Evolutionary conservation across 495 filamentous ascomycete species (phyloP).

Genomic region (Cladorrhinum samala): DNA sequence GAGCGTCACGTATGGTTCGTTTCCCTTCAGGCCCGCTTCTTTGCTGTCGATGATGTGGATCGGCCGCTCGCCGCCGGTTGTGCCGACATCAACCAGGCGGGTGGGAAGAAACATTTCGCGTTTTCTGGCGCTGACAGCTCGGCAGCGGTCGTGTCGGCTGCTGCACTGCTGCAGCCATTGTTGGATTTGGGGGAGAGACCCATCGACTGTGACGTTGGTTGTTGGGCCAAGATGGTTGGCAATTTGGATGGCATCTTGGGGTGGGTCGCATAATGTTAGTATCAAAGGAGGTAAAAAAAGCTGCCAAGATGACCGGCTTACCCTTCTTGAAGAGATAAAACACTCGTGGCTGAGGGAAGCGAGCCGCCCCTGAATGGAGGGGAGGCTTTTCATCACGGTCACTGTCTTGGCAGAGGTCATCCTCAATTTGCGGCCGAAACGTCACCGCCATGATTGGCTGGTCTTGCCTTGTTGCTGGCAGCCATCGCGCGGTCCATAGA

Average conservation of each 20-base stretch:
- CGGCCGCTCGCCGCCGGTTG: too few species aligned
- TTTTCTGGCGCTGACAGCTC: background rate
- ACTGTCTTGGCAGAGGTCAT: background rate
- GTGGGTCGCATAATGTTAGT: background rate
- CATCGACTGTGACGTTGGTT: background rate
- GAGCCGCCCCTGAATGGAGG: background rate
- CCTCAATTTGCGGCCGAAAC: background rate
- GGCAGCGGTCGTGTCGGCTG: background rate
- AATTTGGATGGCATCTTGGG: background rate
- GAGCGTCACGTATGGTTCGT: background rate
- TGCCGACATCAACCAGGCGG: conserved; percentile 1
- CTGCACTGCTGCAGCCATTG: background rate
- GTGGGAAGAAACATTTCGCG: background rate
- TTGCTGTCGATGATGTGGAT: background rate
- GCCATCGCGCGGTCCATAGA: background rate
- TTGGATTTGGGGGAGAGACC: background rate
- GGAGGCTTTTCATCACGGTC: background rate
- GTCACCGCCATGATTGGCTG: background rate
- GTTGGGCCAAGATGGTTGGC: background rate
- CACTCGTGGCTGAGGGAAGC: background rate
- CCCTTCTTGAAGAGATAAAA: background rate
- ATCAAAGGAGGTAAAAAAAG: background rate
- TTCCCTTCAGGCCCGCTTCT: background rate
- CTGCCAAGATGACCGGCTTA: too few species aligned
- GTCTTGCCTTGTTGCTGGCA: background rate